Evolutionary conservation across 257 asterid genomes (phyloP).

Genomic region (Coffea eugenioides): DNA sequence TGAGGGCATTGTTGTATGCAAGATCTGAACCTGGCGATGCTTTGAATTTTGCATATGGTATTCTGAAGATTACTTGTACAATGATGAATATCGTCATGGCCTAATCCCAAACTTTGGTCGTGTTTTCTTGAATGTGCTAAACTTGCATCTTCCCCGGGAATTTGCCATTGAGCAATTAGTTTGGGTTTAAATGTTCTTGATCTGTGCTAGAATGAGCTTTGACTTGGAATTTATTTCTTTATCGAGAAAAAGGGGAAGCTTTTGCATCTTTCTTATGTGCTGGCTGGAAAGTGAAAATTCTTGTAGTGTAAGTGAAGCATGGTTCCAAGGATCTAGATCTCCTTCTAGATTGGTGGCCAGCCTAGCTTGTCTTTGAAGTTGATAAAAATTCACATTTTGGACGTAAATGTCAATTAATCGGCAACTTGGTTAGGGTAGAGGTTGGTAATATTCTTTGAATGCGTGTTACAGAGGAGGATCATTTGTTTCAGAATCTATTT

Average conservation of each 20-base stretch:
- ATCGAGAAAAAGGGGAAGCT: neutral
- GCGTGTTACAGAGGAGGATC: neutral
- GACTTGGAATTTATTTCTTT: neutral
- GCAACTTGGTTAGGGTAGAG: neutral
- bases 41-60: neutral
- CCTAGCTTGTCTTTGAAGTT: neutral
- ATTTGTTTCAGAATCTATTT: conserved; percentile 10
- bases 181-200: neutral
- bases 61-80: neutral
- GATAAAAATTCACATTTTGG: neutral
- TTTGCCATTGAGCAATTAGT: too few relatives aligned
- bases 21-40: neutral
- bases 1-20: neutral
- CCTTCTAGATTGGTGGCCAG: neutral
- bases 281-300: neutral
- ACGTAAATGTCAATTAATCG: neutral
- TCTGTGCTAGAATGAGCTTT: neutral
- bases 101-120: neutral
- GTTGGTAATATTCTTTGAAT: neutral
- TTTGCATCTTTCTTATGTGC: neutral
- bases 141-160: neutral
- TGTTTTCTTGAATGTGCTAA: neutral
- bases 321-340: neutral
- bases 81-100: neutral
- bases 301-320: neutral